Conservation (phyloP, 306 rosid species). For the Rubus idaeus region DNA sequence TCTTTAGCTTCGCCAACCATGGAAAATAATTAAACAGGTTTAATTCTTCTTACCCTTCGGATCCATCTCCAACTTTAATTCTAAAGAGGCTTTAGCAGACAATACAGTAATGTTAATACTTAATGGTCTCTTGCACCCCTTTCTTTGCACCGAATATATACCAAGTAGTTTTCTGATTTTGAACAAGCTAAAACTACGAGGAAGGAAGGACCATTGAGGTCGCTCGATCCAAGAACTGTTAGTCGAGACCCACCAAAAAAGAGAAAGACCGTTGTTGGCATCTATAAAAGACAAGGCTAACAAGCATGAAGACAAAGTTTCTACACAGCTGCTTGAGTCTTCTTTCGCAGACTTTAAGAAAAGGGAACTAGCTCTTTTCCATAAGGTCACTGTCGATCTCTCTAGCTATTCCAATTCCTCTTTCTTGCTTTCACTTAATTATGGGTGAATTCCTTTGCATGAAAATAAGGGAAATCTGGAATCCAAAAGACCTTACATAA, state of each 20-base stretch:
- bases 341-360: constrained; percentile 84
- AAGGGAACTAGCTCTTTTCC: constrained; percentile 31
- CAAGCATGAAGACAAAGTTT: constrained; percentile 81
- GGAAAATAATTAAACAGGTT: neutral
- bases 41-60: neutral
- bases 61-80: neutral
- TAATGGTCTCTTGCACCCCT: constrained; percentile 3
- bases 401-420: constrained; percentile 40
- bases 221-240: constrained; percentile 28
- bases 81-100: constrained; percentile 13
- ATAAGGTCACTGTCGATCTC: constrained; percentile 12
- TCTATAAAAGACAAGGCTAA: constrained; percentile 61
- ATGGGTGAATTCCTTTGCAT: constrained; percentile 37
- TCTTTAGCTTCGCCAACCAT: too few relatives aligned
- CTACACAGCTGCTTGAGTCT: constrained; percentile 45
- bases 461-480: constrained; percentile 73
- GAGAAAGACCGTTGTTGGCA: constrained; percentile 49
- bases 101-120: neutral
- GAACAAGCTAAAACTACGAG: neutral
- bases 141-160: constrained; percentile 27
- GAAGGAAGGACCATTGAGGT: constrained; percentile 5
- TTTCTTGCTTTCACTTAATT: constrained; percentile 16
- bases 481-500: constrained; percentile 43
- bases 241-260: constrained; percentile 47
- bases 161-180: constrained; percentile 3